phyloP scores from a whole-genome alignment of 208 protist species.

The Trichomonas vaginalis region DNA sequence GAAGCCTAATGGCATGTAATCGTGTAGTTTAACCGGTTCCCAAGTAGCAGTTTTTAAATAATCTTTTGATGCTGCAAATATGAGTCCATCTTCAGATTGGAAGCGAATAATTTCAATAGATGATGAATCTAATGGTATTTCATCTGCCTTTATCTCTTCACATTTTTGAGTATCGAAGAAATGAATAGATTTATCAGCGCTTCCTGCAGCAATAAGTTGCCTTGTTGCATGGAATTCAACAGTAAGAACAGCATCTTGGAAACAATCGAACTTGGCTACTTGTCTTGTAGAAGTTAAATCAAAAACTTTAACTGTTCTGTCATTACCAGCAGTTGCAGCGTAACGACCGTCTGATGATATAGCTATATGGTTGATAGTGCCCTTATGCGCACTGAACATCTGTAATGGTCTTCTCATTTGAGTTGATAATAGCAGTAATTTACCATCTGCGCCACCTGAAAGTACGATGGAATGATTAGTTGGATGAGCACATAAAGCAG shows the following conservation, averaged over 20 bases:
- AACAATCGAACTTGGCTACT: neutral
- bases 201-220: neutral
- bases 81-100: too few species aligned
- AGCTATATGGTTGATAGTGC: neutral
- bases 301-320: neutral
- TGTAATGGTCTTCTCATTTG: neutral
- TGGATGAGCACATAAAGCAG: neutral
- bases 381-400: neutral
- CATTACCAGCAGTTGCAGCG: neutral
- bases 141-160: neutral
- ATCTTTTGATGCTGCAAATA: too few species aligned
- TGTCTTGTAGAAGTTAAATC: neutral
- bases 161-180: neutral
- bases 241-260: neutral
- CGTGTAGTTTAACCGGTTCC: too few species aligned
- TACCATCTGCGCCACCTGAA: neutral
- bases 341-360: neutral
- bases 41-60: too few species aligned
- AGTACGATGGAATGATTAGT: neutral
- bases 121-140: too few species aligned
- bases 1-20: too few species aligned
- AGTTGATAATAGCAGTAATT: neutral
- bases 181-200: neutral
- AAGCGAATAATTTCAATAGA: too few species aligned
- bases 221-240: neutral